Conservation (phyloP, 805 yeast species). For the Starmerella sp. region DNA sequence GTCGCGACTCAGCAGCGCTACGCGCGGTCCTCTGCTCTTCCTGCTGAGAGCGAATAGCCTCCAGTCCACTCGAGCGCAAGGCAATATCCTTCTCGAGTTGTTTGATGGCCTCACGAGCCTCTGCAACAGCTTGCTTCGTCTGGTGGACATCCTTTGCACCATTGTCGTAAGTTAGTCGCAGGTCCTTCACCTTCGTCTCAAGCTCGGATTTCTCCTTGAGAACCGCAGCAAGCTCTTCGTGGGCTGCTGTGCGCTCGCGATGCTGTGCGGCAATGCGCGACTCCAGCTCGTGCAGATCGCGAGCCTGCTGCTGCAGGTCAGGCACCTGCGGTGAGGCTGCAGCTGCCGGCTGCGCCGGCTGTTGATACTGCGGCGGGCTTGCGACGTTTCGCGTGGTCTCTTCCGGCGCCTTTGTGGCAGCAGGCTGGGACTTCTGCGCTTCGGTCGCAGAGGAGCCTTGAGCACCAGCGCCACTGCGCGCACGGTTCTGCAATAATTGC, state of each 20-base stretch:
- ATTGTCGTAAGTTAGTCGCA: constrained; percentile 61
- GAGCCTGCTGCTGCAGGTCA: background rate
- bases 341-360: background rate
- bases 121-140: constrained; percentile 50
- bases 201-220: constrained; percentile 58
- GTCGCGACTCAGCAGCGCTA: background rate
- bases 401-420: constrained; percentile 41
- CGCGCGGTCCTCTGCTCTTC: constrained; percentile 7
- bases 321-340: background rate
- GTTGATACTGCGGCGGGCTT: background rate
- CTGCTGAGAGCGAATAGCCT: constrained; percentile 22
- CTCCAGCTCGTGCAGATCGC: constrained; percentile 24
- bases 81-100: constrained; percentile 23
- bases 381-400: background rate
- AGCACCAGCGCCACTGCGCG: background rate
- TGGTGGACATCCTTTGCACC: constrained; percentile 68
- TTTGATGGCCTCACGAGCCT: constrained; percentile 43
- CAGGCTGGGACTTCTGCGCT: constrained; percentile 38
- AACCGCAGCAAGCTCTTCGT: constrained; percentile 61
- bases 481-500: constrained; percentile 38
- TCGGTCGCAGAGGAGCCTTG: background rate
- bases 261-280: constrained; percentile 10
- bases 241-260: constrained; percentile 36
- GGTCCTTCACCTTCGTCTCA: constrained; percentile 52
- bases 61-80: constrained; percentile 21